Base-by-base conservation (phyloP, 1,284 basidiomycete species). In the Singerocomus inundabilis region DNA sequence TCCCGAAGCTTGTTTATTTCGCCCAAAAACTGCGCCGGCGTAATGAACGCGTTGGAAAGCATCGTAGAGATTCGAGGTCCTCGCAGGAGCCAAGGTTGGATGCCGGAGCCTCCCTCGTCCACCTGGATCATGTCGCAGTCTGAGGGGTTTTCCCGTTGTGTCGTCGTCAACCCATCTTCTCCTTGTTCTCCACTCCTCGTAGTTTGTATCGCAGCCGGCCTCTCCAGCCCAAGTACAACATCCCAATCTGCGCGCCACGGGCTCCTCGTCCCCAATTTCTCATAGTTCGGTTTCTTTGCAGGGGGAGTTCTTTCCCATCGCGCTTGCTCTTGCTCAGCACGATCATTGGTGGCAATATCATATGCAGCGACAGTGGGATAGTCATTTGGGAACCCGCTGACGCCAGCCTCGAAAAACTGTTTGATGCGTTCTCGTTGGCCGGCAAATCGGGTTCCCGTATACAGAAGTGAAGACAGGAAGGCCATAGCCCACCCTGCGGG, bases 401-500 rank as follows among this genome's bases (percentile, higher is more conserved):
- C 70, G 2, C 87, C 89, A 2, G 87, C 81, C 69, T 97, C 94
- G 56, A 90, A 91, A 36, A 80, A 74, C 59, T 93, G 89, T 4
- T 82, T 83, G 56, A 78, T 76, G 18, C 84, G 78, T 63, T 96
- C 91, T 16, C 83, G 79, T 58, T 93, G 82, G 1, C 93, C 93
- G 2, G 78, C 87, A 8, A 94, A 78, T 4, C 91, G 84, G 0
- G 88, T 88, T 21, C 87, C 85, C 1, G 92, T 91, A 67, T 84
- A 84, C 8, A 79, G 76, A 36, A 98, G 78, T 1, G 93, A 93
- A 25, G 78, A 78, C 54, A 91, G 82, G 69, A 97, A 91, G 1
- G 92, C 76, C 85, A 93, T 93, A 1, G 80, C 77, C 93, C 93
- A 98, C 9, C 91, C 91, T 2, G 81, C 75, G 2, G 94, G 93